Percentiles rank a stretch among this genome's conserved stretches.
phyloP scores from a whole-genome alignment of 2,329 filamentous ascomycete genomes.

The Exophiala alcalophila region DNA sequence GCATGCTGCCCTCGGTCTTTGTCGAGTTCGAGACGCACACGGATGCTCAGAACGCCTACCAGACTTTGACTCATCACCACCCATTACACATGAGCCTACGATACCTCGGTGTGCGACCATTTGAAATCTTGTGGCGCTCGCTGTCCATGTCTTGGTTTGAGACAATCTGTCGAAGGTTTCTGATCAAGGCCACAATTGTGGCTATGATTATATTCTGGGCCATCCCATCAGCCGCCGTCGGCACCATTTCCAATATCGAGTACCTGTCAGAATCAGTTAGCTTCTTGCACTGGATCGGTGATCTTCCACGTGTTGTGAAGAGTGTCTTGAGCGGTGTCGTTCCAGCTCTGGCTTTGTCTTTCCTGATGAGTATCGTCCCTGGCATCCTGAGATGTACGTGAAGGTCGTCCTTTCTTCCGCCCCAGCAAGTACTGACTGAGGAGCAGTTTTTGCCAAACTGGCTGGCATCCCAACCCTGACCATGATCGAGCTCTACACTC shows the following conservation, averaged over 20 bases:
- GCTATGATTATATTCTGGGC: constrained; percentile 85
- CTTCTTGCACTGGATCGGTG: constrained; percentile 69
- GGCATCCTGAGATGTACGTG: constrained; percentile 71
- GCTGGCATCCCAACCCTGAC: constrained; percentile 76
- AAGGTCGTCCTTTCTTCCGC: constrained; percentile 45
- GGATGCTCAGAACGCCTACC: constrained; percentile 80
- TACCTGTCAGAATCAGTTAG: constrained; percentile 53
- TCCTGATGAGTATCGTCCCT: constrained; percentile 83
- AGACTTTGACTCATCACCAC: constrained; percentile 80
- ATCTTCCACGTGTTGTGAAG: constrained; percentile 66
- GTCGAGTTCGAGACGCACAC: constrained; percentile 81
- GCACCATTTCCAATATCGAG: constrained; percentile 77
- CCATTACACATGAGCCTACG: constrained; percentile 84
- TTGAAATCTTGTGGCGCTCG: constrained; percentile 82
- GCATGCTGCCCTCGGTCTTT: constrained; percentile 75
- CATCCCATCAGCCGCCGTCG: constrained; percentile 72
- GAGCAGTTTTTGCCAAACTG: constrained; percentile 58
- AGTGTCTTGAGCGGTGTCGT: constrained; percentile 81
- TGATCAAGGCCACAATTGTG: constrained; percentile 66
- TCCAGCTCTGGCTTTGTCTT: constrained; percentile 72
- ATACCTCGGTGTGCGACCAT: constrained; percentile 75
- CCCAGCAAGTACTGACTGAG: constrained; percentile 20
- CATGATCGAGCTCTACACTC: constrained; percentile 80
- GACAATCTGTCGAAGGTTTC: constrained; percentile 59
- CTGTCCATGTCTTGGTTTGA: constrained; percentile 66